A percentile compares a stretch with the other conserved stretches of the same genome.
These are phyloP conservation scores for Ephemerocybe angulata DNA, from an alignment of 768 basidiomycete genomes.

Conservation along the genomic window DNA sequence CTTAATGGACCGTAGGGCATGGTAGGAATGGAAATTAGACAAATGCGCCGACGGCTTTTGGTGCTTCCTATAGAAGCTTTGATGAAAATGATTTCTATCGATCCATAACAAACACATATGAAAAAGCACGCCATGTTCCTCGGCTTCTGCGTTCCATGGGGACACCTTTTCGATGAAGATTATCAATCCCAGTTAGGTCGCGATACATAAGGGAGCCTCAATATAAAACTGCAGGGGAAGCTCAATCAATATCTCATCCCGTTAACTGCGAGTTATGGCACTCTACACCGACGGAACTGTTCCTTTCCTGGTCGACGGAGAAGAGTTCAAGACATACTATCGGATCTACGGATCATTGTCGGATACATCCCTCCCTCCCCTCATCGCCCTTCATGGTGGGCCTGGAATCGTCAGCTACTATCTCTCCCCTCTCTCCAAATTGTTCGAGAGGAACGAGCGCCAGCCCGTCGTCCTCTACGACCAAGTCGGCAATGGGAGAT, in stretches of 20 bases:
- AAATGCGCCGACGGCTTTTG: too few relatives aligned
- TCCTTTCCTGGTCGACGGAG: slow-evolving; percentile 14
- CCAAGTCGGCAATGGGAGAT: slow-evolving; percentile 51
- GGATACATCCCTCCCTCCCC: slow-evolving; percentile 25
- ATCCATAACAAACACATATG: too few relatives aligned
- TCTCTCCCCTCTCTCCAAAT: slow-evolving; percentile 37
- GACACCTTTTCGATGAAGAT: too few relatives aligned
- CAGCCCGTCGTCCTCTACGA: slow-evolving; percentile 54
- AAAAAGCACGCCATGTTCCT: too few relatives aligned
- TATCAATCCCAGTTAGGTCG: too few relatives aligned
- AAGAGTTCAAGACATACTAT: slow-evolving; percentile 40
- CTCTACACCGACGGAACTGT: slow-evolving; percentile 15
- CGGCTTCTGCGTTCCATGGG: too few relatives aligned
- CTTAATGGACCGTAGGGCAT: too few relatives aligned
- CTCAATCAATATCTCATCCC: not conserved
- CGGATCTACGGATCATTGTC: slow-evolving; percentile 38
- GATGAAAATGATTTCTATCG: too few relatives aligned
- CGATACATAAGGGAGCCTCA: too few relatives aligned
- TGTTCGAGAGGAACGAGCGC: slow-evolving; percentile 24
- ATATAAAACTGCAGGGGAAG: not conserved
- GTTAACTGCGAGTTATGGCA: not conserved
- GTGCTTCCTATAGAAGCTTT: too few relatives aligned
- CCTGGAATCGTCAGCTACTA: slow-evolving; percentile 47
- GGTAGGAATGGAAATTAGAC: too few relatives aligned
- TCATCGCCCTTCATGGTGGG: slow-evolving; percentile 49